Conservation (phyloP, 768 basidiomycete species). For the Phaeotremella skinneri region DNA sequence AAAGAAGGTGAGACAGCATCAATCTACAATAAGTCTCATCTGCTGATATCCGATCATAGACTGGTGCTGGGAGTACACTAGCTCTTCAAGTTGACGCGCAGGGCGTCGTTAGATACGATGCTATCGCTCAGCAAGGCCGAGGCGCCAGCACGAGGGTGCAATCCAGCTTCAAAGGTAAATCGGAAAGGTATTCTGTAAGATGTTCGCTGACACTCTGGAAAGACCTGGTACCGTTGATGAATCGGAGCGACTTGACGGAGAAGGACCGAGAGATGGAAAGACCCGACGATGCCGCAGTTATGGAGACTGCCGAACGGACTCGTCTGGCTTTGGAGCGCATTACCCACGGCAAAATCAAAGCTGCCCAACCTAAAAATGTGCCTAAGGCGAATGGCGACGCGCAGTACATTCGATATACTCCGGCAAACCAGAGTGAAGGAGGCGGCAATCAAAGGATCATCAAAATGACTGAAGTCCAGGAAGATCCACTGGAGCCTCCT, state of each 20-base stretch:
- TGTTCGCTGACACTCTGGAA: not conserved
- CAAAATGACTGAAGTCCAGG: slow-evolving; percentile 97
- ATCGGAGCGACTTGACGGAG: slow-evolving; percentile 83
- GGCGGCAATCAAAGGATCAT: slow-evolving; percentile 88
- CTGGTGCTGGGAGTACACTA: slow-evolving; percentile 87
- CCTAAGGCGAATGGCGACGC: slow-evolving; percentile 80
- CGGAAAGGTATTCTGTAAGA: not conserved
- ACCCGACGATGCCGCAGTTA: slow-evolving; percentile 89
- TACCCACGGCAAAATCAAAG: slow-evolving; percentile 94
- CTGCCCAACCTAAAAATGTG: slow-evolving; percentile 94
- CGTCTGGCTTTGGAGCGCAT: slow-evolving; percentile 88
- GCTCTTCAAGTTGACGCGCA: slow-evolving; percentile 95
- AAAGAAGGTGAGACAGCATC: slow-evolving; percentile 74
- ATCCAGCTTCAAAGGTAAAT: slow-evolving; percentile 77
- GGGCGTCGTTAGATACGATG: slow-evolving; percentile 95
- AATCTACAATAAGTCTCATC: too few species aligned
- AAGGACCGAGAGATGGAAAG: slow-evolving; percentile 75
- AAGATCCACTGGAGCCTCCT: slow-evolving; percentile 95
- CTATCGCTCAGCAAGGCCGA: slow-evolving; percentile 93
- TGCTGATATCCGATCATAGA: slow-evolving; percentile 58
- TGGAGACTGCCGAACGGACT: slow-evolving; percentile 86
- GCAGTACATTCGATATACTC: slow-evolving; percentile 92
- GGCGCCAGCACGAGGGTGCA: slow-evolving; percentile 80
- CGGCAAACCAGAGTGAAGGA: slow-evolving; percentile 75
- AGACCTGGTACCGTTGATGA: slow-evolving; percentile 86